Evolutionary conservation across 768 basidiomycete species (phyloP).

Genomic region (Wakefieldia striispora): DNA sequence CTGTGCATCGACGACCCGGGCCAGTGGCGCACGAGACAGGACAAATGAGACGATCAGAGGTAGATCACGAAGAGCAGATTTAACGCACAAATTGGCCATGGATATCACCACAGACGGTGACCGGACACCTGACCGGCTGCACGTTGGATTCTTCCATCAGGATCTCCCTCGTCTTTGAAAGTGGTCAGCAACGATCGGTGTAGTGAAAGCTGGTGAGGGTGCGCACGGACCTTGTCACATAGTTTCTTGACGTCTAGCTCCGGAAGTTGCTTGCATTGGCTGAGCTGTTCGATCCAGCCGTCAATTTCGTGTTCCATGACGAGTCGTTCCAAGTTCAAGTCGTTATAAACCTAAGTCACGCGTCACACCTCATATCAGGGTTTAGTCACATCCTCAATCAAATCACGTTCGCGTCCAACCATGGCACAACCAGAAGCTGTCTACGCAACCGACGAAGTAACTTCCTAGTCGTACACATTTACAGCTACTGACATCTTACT

Average conservation of each 20-base stretch:
- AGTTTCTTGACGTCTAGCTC: slow-evolving; percentile 96
- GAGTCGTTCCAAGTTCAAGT: slow-evolving; percentile 24
- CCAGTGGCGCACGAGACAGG: slow-evolving; percentile 2
- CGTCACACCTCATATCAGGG: slow-evolving; percentile 26
- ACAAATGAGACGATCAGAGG: slow-evolving; percentile 21
- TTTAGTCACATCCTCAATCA: slow-evolving; percentile 22
- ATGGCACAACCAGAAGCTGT: slow-evolving; percentile 60
- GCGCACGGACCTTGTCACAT: slow-evolving; percentile 85
- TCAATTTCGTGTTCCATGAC: slow-evolving; percentile 79
- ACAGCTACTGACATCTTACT: slow-evolving; percentile 9
- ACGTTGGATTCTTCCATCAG: slow-evolving; percentile 99
- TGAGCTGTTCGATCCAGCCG: slow-evolving; percentile 94
- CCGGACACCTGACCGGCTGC: slow-evolving; percentile 96
- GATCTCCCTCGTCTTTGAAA: slow-evolving; percentile 87
- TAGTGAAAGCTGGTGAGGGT: slow-evolving; percentile 12
- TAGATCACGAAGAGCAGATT: slow-evolving; percentile 18
- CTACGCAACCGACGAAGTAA: slow-evolving; percentile 87
- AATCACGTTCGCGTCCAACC: slow-evolving; percentile 25
- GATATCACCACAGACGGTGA: slow-evolving; percentile 99
- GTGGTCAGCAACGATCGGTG: slow-evolving; percentile 19
- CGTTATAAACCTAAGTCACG: slow-evolving; percentile 23
- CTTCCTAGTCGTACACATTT: not conserved
- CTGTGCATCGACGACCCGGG: slow-evolving; percentile 42
- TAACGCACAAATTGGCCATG: slow-evolving; percentile 98
- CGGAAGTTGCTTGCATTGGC: slow-evolving; percentile 94